Evolutionary conservation across 2,329 filamentous ascomycete species (phyloP), one percentile per base, ranked within the genome.

Genomic region (Apiospora kogelbergensis): DNA sequence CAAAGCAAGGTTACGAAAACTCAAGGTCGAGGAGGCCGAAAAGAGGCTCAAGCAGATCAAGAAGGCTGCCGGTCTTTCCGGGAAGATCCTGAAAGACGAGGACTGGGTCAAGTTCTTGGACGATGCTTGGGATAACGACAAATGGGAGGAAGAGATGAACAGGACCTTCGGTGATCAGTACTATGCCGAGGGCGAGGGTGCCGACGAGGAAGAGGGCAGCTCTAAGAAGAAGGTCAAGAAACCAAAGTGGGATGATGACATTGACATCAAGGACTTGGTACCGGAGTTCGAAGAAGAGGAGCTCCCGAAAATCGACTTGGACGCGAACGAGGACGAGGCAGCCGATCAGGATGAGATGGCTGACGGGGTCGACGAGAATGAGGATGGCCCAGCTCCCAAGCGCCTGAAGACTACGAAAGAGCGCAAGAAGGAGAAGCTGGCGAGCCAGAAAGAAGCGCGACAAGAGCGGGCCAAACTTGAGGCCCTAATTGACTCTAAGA

Each of bases 211-310:
- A 37, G 84, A 82, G 65, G 87, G 82, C 48, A 81, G 81, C 22
- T 73, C 80, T 67, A 90, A 88, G 73, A 90, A 86, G 76, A 85
- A 85, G 72, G 81, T 87, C 11, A 94, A 93, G 85, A 97, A 97
- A 82, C 94, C 93, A 11, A 93, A 90, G 71, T 99, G 95, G 92
- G 93, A 98, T 75, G 94, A 98, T 76, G 96, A 99, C 78, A 98
- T 99, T 75, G 95, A 98, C 78, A 98, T 99, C 82, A 94, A 92
- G 71, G 95, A 97, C 79, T 86, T 98, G 66, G 84, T 97, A 37
- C 94, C 94, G 1, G 93, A 97, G 71, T 97, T 97, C 77, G 89
- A 93, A 24, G 92, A 93, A 33, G 88, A 88, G 7, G 82, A 85
- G 20, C 81, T 84, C 65, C 87, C 88, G 24, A 81, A 83, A 1